Conservation (phyloP, 768 basidiomycete genomes). For the Sistotremastrum niveocremeum region DNA sequence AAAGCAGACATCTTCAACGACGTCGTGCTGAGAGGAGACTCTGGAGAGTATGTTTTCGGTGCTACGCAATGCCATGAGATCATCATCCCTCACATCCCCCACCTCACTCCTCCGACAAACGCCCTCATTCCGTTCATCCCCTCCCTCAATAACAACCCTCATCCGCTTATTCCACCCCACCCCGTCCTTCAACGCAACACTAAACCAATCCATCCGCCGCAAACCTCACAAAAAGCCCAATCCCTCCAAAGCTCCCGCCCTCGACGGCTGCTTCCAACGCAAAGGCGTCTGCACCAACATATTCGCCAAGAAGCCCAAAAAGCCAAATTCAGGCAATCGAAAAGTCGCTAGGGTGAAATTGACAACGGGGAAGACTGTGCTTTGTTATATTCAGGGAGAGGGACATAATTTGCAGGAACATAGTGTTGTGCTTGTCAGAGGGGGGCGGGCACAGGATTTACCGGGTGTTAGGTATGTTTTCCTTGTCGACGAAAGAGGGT, state of each 20-base stretch:
- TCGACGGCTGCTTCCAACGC: slow-evolving; percentile 68
- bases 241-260: slow-evolving; percentile 60
- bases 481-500: neutral
- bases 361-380: slow-evolving; percentile 73
- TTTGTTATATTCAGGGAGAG: slow-evolving; percentile 94
- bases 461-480: slow-evolving; percentile 80
- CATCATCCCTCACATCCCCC: no score
- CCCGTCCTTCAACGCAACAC: slow-evolving; percentile 44
- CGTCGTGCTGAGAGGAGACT: no score
- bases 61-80: no score
- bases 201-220: slow-evolving; percentile 80
- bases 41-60: no score
- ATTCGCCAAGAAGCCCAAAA: slow-evolving; percentile 79
- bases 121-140: slow-evolving; percentile 11
- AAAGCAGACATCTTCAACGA: no score
- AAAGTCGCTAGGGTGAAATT: slow-evolving; percentile 94
- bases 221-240: slow-evolving; percentile 38
- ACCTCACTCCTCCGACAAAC: no score
- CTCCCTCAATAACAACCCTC: slow-evolving; percentile 31
- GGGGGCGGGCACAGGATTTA: slow-evolving; percentile 93
- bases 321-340: slow-evolving; percentile 96
- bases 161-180: slow-evolving; percentile 52
- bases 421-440: slow-evolving; percentile 87
- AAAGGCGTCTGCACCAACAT: slow-evolving; percentile 85
- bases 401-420: slow-evolving; percentile 98